A percentile compares a stretch with the other conserved stretches of the same genome.
Evolutionary conservation across 2,329 filamentous ascomycete species (phyloP).

Genomic region (Pyrenophora tritici-repentis): DNA sequence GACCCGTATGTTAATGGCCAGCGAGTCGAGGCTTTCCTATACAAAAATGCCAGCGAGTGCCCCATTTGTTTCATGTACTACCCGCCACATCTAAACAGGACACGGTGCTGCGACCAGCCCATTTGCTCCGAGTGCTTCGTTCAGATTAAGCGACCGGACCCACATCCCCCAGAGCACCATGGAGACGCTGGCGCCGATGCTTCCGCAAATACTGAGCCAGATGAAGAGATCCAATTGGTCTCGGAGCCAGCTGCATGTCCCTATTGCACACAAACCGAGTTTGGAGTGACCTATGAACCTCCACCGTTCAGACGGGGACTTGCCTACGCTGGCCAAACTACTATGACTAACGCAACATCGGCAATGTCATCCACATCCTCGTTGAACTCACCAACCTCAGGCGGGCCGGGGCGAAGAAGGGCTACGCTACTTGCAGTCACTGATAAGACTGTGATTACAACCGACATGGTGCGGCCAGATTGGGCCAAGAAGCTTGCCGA

Average conservation of each 20-base stretch:
- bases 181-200: conserved; percentile 43
- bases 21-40: conserved; percentile 87
- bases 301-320: conserved; percentile 88
- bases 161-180: conserved; percentile 82
- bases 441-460: conserved; percentile 85
- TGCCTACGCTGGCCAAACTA: conserved; percentile 65
- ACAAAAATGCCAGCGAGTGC: conserved; percentile 88
- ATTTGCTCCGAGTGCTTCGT: conserved; percentile 99
- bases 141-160: conserved; percentile 93
- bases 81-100: conserved; percentile 90
- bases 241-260: conserved; percentile 92
- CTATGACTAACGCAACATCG: conserved; percentile 61
- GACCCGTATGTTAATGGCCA: conserved; percentile 95
- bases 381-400: conserved; percentile 62
- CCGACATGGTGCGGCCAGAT: conserved; percentile 88
- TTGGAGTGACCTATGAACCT: conserved; percentile 92
- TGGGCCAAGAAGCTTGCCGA: conserved; percentile 89
- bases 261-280: conserved; percentile 93
- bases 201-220: conserved; percentile 50
- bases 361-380: conserved; percentile 89
- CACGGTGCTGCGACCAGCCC: conserved; percentile 90
- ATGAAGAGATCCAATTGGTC: conserved; percentile 69
- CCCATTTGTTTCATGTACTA: conserved; percentile 98
- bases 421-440: conserved; percentile 78
- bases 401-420: conserved; percentile 58